These are phyloP conservation scores for Parastagonospora nodorum DNA, from an alignment of 2,329 filamentous ascomycete species.

Conservation along the genomic window DNA sequence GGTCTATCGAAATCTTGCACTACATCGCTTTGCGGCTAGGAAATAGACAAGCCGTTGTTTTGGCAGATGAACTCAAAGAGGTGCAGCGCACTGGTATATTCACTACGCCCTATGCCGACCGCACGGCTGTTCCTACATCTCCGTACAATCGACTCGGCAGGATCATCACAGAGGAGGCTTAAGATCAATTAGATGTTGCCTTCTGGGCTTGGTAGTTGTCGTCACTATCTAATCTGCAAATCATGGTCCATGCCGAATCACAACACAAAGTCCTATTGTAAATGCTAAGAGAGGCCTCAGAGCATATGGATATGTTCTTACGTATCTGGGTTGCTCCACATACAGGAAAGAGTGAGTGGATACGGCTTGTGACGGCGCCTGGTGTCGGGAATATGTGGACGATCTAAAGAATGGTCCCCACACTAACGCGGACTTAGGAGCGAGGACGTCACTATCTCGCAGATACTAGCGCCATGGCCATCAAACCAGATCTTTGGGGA, in stretches of 20 bases:
- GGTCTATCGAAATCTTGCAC: slow-evolving; percentile 27
- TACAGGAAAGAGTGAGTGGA: too few species aligned
- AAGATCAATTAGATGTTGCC: too few species aligned
- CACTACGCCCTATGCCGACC: not conserved
- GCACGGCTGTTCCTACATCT: not conserved
- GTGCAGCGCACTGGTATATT: slow-evolving; percentile 5
- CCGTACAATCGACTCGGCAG: not conserved
- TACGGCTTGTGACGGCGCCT: too few species aligned
- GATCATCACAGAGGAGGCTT: too few species aligned
- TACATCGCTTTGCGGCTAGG: slow-evolving; percentile 31
- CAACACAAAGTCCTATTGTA: too few species aligned
- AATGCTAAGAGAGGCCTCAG: too few species aligned
- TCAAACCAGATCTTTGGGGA: too few species aligned
- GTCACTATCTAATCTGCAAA: too few species aligned
- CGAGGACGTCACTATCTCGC: not conserved
- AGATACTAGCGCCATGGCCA: not conserved
- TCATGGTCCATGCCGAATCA: too few species aligned
- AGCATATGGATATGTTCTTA: too few species aligned
- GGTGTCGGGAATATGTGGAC: not conserved
- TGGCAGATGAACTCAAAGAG: slow-evolving; percentile 29
- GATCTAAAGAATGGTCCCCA: not conserved
- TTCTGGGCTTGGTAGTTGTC: too few species aligned
- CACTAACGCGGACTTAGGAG: slow-evolving; percentile 6
- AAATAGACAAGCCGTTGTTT: slow-evolving; percentile 28
- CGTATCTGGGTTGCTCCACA: too few species aligned